Conservation (phyloP, 2,329 filamentous ascomycete species). For the Hypoxylon sp. region DNA sequence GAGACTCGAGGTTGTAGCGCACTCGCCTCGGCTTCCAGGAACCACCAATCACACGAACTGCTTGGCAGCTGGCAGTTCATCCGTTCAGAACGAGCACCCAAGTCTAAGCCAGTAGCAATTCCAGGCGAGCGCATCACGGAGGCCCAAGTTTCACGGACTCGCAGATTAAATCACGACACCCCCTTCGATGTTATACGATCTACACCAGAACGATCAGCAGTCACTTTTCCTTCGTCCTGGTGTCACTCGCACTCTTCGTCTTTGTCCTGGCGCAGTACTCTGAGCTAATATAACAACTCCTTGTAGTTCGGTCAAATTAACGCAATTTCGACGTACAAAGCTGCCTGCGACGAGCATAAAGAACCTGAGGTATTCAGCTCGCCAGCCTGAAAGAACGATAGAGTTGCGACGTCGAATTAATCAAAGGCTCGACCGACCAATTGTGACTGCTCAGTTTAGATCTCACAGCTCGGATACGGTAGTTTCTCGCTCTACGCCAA, state of each 20-base stretch:
- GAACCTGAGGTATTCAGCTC: constrained; percentile 33
- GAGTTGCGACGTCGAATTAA: constrained; percentile 22
- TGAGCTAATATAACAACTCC: constrained; percentile 47
- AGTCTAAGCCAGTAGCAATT: constrained; percentile 23
- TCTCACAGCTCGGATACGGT: constrained; percentile 14
- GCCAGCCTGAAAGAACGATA: constrained; percentile 36
- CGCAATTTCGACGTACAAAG: constrained; percentile 41
- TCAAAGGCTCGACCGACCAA: constrained; percentile 25
- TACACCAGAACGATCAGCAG: constrained; percentile 41
- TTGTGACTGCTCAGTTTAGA: constrained; percentile 30
- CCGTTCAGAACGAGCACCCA: constrained; percentile 9
- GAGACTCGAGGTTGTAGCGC: constrained; percentile 16
- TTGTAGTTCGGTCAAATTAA: constrained; percentile 40
- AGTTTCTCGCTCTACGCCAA: constrained; percentile 11
- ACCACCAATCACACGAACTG: constrained; percentile 23
- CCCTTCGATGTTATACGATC: constrained; percentile 33
- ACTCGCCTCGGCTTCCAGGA: constrained; percentile 40
- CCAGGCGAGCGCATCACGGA: constrained; percentile 25
- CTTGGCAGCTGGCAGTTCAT: constrained; percentile 19
- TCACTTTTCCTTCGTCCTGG: constrained; percentile 22
- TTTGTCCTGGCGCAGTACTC: constrained; percentile 45
- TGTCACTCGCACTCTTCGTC: constrained; percentile 30
- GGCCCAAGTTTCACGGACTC: constrained; percentile 31
- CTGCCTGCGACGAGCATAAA: constrained; percentile 48
- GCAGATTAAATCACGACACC: constrained; percentile 32